Percentiles rank a stretch among this genome's conserved stretches.
Conservation (phyloP, 1,139 yeast species). For the Pneumocystis jirovecii region DNA sequence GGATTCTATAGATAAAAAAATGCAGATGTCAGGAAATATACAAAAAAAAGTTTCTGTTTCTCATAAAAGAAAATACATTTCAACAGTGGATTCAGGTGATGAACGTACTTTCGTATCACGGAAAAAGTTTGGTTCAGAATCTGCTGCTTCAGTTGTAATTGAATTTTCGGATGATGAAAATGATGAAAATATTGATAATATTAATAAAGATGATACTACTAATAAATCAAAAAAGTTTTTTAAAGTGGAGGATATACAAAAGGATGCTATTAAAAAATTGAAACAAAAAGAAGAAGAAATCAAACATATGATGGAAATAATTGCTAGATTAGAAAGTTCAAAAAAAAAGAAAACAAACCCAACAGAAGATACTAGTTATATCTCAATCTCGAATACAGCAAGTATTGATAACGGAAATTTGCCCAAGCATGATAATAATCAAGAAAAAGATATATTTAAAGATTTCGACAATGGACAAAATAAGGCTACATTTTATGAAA, state of each 20-base stretch:
- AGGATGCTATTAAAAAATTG: not conserved
- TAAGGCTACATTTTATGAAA: not conserved
- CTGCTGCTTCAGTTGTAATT: not conserved
- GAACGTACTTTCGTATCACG: not conserved
- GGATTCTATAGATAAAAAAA: not conserved
- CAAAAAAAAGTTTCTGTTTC: not conserved
- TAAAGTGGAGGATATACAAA: not conserved
- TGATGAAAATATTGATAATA: not conserved
- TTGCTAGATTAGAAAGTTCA: constrained; percentile 3
- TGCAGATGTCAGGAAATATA: not conserved
- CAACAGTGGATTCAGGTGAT: not conserved
- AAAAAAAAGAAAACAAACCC: constrained; percentile 1
- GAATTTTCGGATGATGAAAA: not conserved
- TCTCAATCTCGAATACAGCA: not conserved
- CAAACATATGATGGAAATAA: constrained; percentile 1
- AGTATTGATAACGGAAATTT: not conserved
- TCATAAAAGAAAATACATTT: not conserved
- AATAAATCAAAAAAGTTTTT: not conserved
- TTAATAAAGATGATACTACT: not conserved
- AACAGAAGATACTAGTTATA: not conserved
- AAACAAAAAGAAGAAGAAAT: constrained; percentile 7
- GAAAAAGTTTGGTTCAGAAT: not conserved
- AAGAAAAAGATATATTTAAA: not conserved
- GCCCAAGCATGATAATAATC: not conserved
- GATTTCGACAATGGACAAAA: not conserved